phyloP scores from a whole-genome alignment of 805 yeast species.

The Candida railenensis region DNA sequence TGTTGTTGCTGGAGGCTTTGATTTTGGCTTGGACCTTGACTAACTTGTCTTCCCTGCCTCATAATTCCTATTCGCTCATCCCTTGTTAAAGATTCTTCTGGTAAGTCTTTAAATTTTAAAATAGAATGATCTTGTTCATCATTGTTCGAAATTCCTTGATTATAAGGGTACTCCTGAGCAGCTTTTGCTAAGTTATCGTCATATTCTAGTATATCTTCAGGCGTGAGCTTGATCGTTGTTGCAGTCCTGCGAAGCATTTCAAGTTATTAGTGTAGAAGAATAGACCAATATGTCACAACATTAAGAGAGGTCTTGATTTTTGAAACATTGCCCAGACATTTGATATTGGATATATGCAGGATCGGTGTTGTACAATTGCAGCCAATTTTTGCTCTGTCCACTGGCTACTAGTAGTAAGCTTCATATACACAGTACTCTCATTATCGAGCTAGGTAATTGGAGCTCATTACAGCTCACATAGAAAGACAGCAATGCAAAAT shows the following conservation, averaged over 20 bases:
- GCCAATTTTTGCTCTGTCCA: too few relatives aligned
- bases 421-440: too few relatives aligned
- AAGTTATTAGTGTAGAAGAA: neutral
- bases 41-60: neutral
- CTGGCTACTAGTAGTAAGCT: too few relatives aligned
- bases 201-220: conserved; percentile 61
- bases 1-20: too few relatives aligned
- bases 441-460: too few relatives aligned
- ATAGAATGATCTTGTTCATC: conserved; percentile 7
- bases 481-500: too few relatives aligned
- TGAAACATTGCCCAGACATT: neutral
- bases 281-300: too few relatives aligned
- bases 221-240: conserved; percentile 62
- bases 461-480: too few relatives aligned
- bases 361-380: too few relatives aligned
- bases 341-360: too few relatives aligned
- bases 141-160: neutral
- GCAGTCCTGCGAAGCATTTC: conserved; percentile 71
- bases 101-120: conserved; percentile 3
- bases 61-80: conserved; percentile 3
- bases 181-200: conserved; percentile 31
- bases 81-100: neutral
- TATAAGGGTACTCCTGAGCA: neutral
- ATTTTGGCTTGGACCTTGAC: neutral
- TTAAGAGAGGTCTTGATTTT: neutral